Conservation (phyloP, 345 rosid genomes). For the Excoecaria agallocha region DNA sequence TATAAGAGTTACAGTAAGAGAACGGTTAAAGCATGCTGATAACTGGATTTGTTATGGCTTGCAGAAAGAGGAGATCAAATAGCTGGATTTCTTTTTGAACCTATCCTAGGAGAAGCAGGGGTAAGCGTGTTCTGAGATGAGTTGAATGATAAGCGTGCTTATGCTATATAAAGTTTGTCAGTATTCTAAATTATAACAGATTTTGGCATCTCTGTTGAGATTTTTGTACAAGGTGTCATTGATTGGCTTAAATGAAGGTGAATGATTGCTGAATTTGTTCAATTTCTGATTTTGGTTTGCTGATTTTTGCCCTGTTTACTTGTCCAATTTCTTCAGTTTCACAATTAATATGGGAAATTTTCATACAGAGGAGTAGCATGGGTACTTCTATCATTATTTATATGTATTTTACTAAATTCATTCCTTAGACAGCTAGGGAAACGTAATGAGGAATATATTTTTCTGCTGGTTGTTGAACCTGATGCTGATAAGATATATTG, state of each 20-base stretch:
- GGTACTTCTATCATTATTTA: background rate
- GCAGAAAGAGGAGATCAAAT: conserved; percentile 71
- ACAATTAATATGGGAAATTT: background rate
- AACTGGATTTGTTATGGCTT: conserved; percentile 23
- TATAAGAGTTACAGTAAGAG: background rate
- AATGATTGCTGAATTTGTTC: background rate
- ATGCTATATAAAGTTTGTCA: background rate
- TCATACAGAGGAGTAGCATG: background rate
- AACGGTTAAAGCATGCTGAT: background rate
- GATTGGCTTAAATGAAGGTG: background rate
- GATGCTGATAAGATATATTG: too few relatives aligned
- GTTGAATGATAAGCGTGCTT: conserved; percentile 4
- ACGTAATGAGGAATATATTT: too few relatives aligned
- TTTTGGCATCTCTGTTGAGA: background rate
- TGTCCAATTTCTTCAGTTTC: background rate
- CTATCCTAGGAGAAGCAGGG: conserved; percentile 99
- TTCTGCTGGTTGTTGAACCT: too few relatives aligned
- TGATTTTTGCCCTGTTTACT: too few relatives aligned
- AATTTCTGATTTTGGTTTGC: too few relatives aligned
- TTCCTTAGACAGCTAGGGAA: background rate
- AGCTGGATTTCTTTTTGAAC: conserved; percentile 94
- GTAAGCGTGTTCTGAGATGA: conserved; percentile 40
- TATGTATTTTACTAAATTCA: background rate
- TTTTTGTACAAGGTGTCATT: background rate
- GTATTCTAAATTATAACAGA: background rate